Percentiles rank a stretch among this genome's conserved stretches.
phyloP scores from a whole-genome alignment of 2,329 filamentous ascomycete genomes.

The Ophiocordyceps camponoti-leonardi region DNA sequence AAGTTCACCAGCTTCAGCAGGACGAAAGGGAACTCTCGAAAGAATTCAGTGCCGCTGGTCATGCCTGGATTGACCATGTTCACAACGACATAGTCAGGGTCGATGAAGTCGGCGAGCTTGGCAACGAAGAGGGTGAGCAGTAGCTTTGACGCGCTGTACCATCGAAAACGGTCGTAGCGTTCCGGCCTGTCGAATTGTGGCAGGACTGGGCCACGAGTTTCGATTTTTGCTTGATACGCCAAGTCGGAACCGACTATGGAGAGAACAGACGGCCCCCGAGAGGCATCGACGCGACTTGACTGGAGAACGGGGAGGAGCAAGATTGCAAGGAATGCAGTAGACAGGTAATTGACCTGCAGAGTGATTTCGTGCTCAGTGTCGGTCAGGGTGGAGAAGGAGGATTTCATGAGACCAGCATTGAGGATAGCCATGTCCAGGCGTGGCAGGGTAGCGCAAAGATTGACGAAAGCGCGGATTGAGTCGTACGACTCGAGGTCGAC shows the following conservation, averaged over 20 bases:
- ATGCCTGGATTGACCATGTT: background rate
- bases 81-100: background rate
- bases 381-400: background rate
- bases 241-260: background rate
- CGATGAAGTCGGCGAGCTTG: background rate
- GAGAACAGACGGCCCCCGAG: background rate
- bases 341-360: background rate
- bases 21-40: background rate
- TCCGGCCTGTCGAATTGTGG: background rate
- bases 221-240: background rate
- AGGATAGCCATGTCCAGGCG: background rate
- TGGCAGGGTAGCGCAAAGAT: background rate
- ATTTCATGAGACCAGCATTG: background rate
- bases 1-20: background rate
- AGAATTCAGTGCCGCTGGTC: background rate
- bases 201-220: background rate
- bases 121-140: background rate
- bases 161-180: background rate
- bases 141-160: background rate
- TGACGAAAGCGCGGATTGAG: background rate
- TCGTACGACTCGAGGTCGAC: background rate
- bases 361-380: background rate
- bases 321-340: background rate
- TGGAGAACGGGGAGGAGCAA: background rate
- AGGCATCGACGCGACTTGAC: background rate